Evolutionary conservation across 805 yeast species (phyloP), one percentile per base, ranked within the genome.

Genomic region (Lachancea lanzarotensis): DNA sequence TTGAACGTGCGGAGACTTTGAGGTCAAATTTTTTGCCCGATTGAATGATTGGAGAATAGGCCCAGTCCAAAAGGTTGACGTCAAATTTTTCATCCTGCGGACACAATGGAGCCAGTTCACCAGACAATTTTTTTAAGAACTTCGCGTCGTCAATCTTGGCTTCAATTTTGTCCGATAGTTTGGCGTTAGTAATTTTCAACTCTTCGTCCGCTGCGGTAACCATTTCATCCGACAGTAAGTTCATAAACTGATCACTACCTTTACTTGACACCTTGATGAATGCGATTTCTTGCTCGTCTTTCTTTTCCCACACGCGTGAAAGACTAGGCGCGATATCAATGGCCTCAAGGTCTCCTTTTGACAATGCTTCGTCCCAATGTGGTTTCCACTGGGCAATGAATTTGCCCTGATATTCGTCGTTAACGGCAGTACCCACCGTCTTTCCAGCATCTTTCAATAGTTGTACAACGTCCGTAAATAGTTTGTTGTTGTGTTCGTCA

Each of bases 1-100:
- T 77, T 1, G 95, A 82, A 46, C 81, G 78, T 1, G 95, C 95
- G 46, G 91, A 81, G 35, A 95, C 90, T 56, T 76, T 81, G 58
- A 90, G 71, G 63, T 89, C 95, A 59, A 81, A 90, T 45, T 80
- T 79, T 30, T 87, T 88, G 44, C 95, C 95, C 54, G 95, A 83
- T 68, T 88, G 95, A 43, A 89, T 75, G 42, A 89, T 85, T 25
- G 98, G 97, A 45, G 89, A 79, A 64, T 86, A 88, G 52, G 95
- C 85, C 96, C 97, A 91, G 62, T 91, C 98, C 17, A 91, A 68
- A 51, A 79, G 76, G 49, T 78, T 79, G 4, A 82, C 70, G 56
- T 88, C 95, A 49, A 89, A 83, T 44, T 84, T 91, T 29, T 75
- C 69, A 38, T 84, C 82, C 7, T 53, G 19, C 8, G 66, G 65